Base-by-base conservation (phyloP, 2,329 filamentous ascomycete species). In the Dothideomycetidae sp. region DNA sequence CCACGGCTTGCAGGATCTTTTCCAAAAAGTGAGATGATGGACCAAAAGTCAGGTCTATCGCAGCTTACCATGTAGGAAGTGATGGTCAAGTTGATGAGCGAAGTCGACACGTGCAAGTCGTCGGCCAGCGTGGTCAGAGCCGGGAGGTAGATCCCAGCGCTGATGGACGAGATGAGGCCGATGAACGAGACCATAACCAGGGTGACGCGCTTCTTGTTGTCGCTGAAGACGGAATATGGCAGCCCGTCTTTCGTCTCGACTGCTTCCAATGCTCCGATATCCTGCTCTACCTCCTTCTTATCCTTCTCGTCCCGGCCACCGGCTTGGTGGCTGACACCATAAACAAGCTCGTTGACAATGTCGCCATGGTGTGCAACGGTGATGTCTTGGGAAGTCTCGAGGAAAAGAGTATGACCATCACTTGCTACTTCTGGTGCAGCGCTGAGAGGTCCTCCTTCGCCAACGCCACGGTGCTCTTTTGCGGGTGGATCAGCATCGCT, bases 31-130 rank as follows among this genome's bases (percentile, higher is more conserved):
- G 5, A 26, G 47, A 23, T 19, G 19, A 16, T 29, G 30, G 31
- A 16, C 42, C 17, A 33, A 33, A 29, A 39, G 17, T 13, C n/a
- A n/a, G n/a, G n/a, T n/a, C n/a, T n/a, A n/a, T n/a, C n/a, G n/a
- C 9, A 30, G 36, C 41, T 19, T 29, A 54, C 52, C 70, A 75
- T 72, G 50, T 72, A 77, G 1, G 71, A 72, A 3, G 73, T 76
- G 29, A 71, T 50, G 5, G 65, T 65, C 36, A 70, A 49, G 48
- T 69, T 69, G 45, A 70, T 61, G 33, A 58, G 39, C 5, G 48
- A 50, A 10, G 49, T 52, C 5, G 53, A 53, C 12, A 73, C 63
- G 14, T 59, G 17, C 5, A 73, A 54, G 29, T 69, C 66, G 2
- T 57, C 44, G 5, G 69, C 62, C 7, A 74, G 56, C 5, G 60